Evolutionary conservation across 129 eudicot species (phyloP).

Genomic region (Flaveria ramosissima): DNA sequence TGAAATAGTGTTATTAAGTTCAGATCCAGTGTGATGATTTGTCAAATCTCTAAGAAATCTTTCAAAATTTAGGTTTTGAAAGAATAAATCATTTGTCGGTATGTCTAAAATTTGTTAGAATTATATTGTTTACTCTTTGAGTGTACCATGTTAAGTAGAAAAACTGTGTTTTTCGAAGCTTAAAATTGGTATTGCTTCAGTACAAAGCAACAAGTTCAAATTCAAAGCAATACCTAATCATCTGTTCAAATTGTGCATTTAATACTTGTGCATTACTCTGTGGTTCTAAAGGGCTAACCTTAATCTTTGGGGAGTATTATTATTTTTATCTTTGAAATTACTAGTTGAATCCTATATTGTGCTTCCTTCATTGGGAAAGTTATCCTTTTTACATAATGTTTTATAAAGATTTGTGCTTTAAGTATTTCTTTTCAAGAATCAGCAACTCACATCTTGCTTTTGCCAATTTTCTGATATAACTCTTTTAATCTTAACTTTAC

Average conservation of each 20-base stretch:
- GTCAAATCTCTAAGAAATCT: not conserved
- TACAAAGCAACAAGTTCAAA: constrained; percentile 25
- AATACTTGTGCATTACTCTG: not conserved
- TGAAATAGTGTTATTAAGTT: not conserved
- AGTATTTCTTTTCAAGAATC: constrained; percentile 15
- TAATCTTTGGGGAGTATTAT: constrained; percentile 24
- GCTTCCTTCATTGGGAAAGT: constrained; percentile 31
- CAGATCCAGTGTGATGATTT: not conserved
- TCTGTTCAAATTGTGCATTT: constrained; percentile 4
- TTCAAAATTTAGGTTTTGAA: not conserved
- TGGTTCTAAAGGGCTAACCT: not conserved
- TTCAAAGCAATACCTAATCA: constrained; percentile 8
- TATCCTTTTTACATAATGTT: constrained; percentile 27
- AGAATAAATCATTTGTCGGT: constrained; percentile 9
- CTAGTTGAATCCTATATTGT: constrained; percentile 29
- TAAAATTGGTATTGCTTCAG: constrained; percentile 28
- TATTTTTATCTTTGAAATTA: constrained; percentile 12
- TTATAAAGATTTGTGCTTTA: constrained; percentile 55
- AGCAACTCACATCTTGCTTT: not conserved
- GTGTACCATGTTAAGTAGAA: constrained; percentile 11
- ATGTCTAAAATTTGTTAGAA: constrained; percentile 2
- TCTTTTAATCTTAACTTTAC: constrained; percentile 3
- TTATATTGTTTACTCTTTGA: constrained; percentile 16
- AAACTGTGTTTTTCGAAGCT: constrained; percentile 16
- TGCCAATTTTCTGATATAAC: not conserved